Evolutionary conservation across 768 basidiomycete species (phyloP).

Genomic region (Gyrodon lividus): DNA sequence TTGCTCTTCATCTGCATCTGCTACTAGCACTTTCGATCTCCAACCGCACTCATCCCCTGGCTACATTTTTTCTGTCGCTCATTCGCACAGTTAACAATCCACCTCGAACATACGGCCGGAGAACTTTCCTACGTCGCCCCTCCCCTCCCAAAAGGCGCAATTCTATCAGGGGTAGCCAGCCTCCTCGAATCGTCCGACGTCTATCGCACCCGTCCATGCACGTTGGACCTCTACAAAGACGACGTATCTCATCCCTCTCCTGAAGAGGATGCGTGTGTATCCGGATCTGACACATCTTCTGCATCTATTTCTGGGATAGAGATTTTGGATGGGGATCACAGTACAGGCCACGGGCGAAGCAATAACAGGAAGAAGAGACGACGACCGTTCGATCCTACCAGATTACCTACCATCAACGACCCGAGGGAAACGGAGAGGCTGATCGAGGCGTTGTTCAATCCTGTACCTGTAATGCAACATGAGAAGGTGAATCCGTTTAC

Average conservation of each 20-base stretch:
- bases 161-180: constrained; percentile 63
- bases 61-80: not conserved
- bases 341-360: constrained; percentile 1
- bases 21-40: not conserved
- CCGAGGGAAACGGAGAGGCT: constrained; percentile 67
- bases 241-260: constrained; percentile 31
- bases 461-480: constrained; percentile 43
- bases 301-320: constrained; percentile 12
- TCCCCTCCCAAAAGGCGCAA: constrained; percentile 69
- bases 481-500: constrained; percentile 35
- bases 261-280: constrained; percentile 8
- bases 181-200: constrained; percentile 55
- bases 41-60: not conserved
- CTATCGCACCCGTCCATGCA: constrained; percentile 49
- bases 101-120: constrained; percentile 53
- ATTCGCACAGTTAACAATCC: constrained; percentile 52
- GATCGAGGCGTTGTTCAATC: constrained; percentile 82
- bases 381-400: constrained; percentile 30
- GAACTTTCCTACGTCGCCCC: constrained; percentile 59
- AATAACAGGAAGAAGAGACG: constrained; percentile 20
- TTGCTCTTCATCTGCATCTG: not conserved
- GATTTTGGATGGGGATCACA: not conserved
- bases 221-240: constrained; percentile 44
- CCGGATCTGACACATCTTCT: constrained; percentile 22
- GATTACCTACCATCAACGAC: constrained; percentile 53